Base-by-base conservation (phyloP, 768 basidiomycete genomes). In the Boletus sp. region DNA sequence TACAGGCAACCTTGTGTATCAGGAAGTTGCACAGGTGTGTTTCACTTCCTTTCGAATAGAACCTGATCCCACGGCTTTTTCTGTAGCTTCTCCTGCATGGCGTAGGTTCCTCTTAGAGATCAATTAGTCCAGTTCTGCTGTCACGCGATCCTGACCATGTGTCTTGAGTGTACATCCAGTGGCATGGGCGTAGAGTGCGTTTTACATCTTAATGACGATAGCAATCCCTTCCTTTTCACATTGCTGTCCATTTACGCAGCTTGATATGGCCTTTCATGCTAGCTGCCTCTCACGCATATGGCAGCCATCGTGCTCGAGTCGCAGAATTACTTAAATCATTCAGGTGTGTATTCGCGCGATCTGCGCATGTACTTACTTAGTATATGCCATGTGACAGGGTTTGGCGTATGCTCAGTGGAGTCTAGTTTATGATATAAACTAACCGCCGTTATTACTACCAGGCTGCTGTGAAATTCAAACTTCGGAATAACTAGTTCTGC, bases 401-500 rank as follows among this genome's bases (percentile, higher is more conserved):
- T 36, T 64, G 67, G 64, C 62, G 68, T 70, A 64, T 44, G 56
- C 48, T 36, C 47, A 15, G 48, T 61, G 54, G 56, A 56, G 57
- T 55, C 44, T 17, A 52, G 53, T 36, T 55, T 50, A 55, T 50
- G 58, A 46, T 52, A 49, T 50, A 50, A 48, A 39, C 50, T 47
- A 57, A 60, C 55, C 52, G 50, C 61, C 42, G 30, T 57, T 57
- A 67, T 70, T 64, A 58, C 56, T 47, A 52, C 52, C 46, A 73
- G 68, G 66, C 52, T 71, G 67, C 61, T 73, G 72, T 67, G 75
- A 78, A 64, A 70, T 77, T 50, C 71, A 75, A 58, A 72, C 73
- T 20, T 63, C 68, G 39, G 72, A 76, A 47, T 60, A 70, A 59
- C 68, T 75, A 58, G 68, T 73, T 29, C 59, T 66, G 17, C 58